Evolutionary conservation across 169 alveolate genomes (phyloP), one percentile per base, ranked within the genome.

Genomic region (Cryptosporidium viatorum): DNA sequence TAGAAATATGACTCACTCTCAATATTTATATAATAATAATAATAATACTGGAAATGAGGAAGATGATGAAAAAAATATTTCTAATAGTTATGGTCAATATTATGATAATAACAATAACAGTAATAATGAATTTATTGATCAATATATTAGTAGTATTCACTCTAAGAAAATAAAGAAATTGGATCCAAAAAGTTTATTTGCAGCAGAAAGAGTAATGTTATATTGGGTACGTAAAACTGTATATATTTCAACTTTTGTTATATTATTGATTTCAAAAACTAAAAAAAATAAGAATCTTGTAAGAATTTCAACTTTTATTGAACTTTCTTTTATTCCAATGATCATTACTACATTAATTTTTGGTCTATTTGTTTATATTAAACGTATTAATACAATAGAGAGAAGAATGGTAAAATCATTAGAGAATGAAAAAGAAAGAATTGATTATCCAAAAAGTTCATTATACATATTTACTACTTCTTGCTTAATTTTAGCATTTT

Each of bases 101-200:
- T 67, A 86, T 86, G 9, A 71, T 52, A 69, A 68, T 60, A 50
- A 80, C 9, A 62, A 65, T 48, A 80, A 84, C 58, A 74, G 58
- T 68, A 37, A 55, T 74, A 58, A 80, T 43, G 48, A 41, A 29
- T 68, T 71, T 26, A 70, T 29, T 50, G 50, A 58, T 45, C 73
- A 89, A 26, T 71, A 68, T 62, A 89, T 89, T n/a, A 69, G 80
- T 59, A 31, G 18, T 23, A 35, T 62, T 26, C 23, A 65, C 2
- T 60, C 89, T 4, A 80, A 59, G 41, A 80, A 65, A 33, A 60
- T 92, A 26, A 51, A 80, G 8, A 94, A 92, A 86, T 69, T 93
- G 31, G 96, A 94, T 59, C 96, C 96, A 26, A 94, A 94, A 91
- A 80, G 93, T 29, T 71, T 92, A 69, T 94, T 94, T 69, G 96